A percentile compares a stretch with the other conserved stretches of the same genome.
These are phyloP conservation scores for Nemania sp. DNA, from an alignment of 2,329 filamentous ascomycete genomes.

Conservation along the genomic window DNA sequence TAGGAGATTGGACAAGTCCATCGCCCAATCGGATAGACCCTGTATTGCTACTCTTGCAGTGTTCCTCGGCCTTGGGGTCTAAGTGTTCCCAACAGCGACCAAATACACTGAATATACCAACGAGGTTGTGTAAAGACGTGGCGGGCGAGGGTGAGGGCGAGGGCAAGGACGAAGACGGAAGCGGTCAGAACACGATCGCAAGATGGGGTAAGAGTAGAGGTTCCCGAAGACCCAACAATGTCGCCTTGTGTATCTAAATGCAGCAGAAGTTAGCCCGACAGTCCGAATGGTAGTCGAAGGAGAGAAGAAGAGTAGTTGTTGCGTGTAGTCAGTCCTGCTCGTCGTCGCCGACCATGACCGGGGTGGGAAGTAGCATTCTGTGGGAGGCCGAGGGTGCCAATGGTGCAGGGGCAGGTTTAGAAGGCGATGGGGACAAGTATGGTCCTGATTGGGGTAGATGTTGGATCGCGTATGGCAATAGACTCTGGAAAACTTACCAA, in stretches of 20 bases:
- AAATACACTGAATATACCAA: slow-evolving; percentile 24
- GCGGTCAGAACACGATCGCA: slow-evolving; percentile 47
- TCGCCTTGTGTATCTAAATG: slow-evolving; percentile 32
- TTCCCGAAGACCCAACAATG: slow-evolving; percentile 31
- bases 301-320: slow-evolving; percentile 25
- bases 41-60: slow-evolving; percentile 31
- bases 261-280: slow-evolving; percentile 37
- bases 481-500: slow-evolving; percentile 54
- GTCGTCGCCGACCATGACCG: slow-evolving; percentile 36
- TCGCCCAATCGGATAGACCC: slow-evolving; percentile 41
- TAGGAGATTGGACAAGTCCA: slow-evolving; percentile 51
- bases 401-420: slow-evolving; percentile 36
- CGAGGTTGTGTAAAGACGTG: slow-evolving; percentile 18
- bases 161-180: slow-evolving; percentile 28
- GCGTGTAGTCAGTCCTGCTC: slow-evolving; percentile 21
- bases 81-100: slow-evolving; percentile 27
- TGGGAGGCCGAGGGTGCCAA: slow-evolving; percentile 28
- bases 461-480: slow-evolving; percentile 54
- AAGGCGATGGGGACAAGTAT: slow-evolving; percentile 37
- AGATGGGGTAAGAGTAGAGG: slow-evolving; percentile 34
- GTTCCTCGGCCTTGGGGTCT: slow-evolving; percentile 30
- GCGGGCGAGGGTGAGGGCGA: background rate
- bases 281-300: slow-evolving; percentile 19
- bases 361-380: slow-evolving; percentile 36
- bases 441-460: slow-evolving; percentile 40